These are phyloP conservation scores for Penicillium steckii DNA, from an alignment of 495 filamentous ascomycete species.

Conservation along the genomic window DNA sequence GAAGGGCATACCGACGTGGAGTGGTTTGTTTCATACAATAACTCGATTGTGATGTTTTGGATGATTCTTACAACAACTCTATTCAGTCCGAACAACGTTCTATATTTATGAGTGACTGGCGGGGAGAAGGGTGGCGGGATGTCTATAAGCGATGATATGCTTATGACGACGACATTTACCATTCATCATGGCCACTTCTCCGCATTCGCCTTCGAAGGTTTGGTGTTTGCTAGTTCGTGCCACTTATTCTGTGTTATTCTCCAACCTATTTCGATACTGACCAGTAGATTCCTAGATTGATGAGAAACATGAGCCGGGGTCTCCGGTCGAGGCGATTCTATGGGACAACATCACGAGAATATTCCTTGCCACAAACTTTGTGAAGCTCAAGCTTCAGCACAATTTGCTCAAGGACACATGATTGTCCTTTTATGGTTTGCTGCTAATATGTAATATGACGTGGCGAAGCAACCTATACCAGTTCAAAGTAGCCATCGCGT, in stretches of 20 bases:
- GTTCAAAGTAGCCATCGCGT: too few relatives aligned
- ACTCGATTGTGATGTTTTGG: too few relatives aligned
- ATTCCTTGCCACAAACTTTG: slow-evolving; percentile 6
- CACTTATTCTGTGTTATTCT: slow-evolving; percentile 16
- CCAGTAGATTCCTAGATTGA: slow-evolving; percentile 8
- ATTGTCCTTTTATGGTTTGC: background rate
- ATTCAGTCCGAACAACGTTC: too few relatives aligned
- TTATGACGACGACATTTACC: slow-evolving; percentile 29
- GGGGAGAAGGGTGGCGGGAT: slow-evolving; percentile 15
- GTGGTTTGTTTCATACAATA: background rate
- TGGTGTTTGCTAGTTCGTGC: slow-evolving; percentile 7
- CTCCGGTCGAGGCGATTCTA: slow-evolving; percentile 1
- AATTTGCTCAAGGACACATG: too few relatives aligned
- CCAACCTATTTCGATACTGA: background rate
- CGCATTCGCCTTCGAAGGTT: slow-evolving; percentile 19
- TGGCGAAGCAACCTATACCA: too few relatives aligned
- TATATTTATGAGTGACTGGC: slow-evolving; percentile 14
- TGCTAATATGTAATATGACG: too few relatives aligned
- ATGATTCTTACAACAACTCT: too few relatives aligned
- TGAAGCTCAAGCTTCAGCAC: background rate
- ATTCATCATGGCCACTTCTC: slow-evolving; percentile 18
- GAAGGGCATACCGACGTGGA: slow-evolving; percentile 5
- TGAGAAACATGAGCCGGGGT: background rate
- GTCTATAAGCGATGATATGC: slow-evolving; percentile 17
- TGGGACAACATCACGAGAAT: slow-evolving; percentile 2